Base-by-base conservation (phyloP, 257 asterid genomes). In the Fraxinus americana region DNA sequence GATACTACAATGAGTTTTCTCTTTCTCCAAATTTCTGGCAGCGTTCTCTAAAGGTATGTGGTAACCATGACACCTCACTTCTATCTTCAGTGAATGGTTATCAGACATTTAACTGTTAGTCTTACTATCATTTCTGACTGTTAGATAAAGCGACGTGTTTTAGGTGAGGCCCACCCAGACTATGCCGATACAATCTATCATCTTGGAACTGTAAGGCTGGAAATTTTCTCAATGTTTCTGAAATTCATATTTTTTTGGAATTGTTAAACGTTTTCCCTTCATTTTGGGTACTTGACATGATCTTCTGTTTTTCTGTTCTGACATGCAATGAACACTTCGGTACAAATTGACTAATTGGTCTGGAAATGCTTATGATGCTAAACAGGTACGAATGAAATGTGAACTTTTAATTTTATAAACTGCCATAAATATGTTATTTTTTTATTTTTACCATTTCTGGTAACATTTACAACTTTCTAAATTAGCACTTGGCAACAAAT, bases 121-220 rank as follows among this genome's bases (percentile, higher is more conserved):
- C 43, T 76, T 34, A 19, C 81, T 78, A 79, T 81, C 76, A 32
- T 75, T 74, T 75, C 59, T 84, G 75, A 67, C 75, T 80, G 75
- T 73, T 79, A 95, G 99, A 87, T 89, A 82, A 93, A 93, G 91
- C 91, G 93, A 73, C 97, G 94, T 66, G 92, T 87, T 80, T 73
- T 95, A 81, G 99, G 99, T 74, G 97, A 90, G 85, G 84, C 80
- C 32, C 93, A 93, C 84, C 72, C 86, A 3, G 99, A 95, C 82
- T 93, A 95, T 85, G 99, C 99, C 66, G 97, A 95, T 75, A 88
- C 99, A 30, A 87, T 95, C 96, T 91, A 89, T 85, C 92, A 89
- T 83, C 97, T 95, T 67, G 99, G 98, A 36, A 89, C 87, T 77
- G 99, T 93, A 91, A 90, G 89, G 81, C 78, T 86, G 54, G 5